Conservation (phyloP, 2,329 filamentous ascomycete species). For the Grosmannia clavigera region DNA sequence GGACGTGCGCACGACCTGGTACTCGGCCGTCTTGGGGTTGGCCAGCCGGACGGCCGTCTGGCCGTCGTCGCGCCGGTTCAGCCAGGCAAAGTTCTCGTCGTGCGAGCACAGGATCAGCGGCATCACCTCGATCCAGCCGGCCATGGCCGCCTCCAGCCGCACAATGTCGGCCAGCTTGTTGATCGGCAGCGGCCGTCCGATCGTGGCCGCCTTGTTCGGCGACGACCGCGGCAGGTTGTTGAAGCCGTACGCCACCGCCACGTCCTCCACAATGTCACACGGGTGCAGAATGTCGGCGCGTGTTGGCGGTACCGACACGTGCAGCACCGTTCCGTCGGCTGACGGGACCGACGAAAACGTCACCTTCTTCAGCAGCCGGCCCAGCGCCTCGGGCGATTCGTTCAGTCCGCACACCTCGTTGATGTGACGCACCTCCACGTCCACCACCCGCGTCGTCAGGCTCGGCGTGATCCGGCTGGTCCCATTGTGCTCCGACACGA, state of each 20-base stretch:
- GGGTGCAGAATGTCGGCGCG: slow-evolving; percentile 92
- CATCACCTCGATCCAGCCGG: slow-evolving; percentile 93
- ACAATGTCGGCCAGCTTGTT: slow-evolving; percentile 95
- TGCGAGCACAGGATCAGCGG: slow-evolving; percentile 93
- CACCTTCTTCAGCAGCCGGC: slow-evolving; percentile 78
- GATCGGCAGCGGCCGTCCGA: slow-evolving; percentile 76
- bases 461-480: slow-evolving; percentile 72
- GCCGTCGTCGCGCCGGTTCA: slow-evolving; percentile 82
- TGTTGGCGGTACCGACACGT: slow-evolving; percentile 76
- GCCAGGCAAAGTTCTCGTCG: slow-evolving; percentile 94
- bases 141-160: slow-evolving; percentile 77
- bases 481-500: slow-evolving; percentile 83
- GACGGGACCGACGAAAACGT: slow-evolving; percentile 72
- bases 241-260: slow-evolving; percentile 93
- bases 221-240: slow-evolving; percentile 85
- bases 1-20: slow-evolving; percentile 83
- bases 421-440: slow-evolving; percentile 84
- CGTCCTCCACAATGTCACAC: slow-evolving; percentile 93
- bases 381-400: slow-evolving; percentile 62
- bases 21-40: slow-evolving; percentile 87
- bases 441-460: slow-evolving; percentile 60
- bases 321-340: slow-evolving; percentile 54
- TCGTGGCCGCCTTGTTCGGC: slow-evolving; percentile 72
- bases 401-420: slow-evolving; percentile 81
- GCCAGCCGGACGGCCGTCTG: slow-evolving; percentile 71